Percentiles rank a stretch among this genome's conserved stretches.
These are phyloP conservation scores for Penicillium cataractarum DNA, from an alignment of 495 filamentous ascomycete species.

Conservation along the genomic window DNA sequence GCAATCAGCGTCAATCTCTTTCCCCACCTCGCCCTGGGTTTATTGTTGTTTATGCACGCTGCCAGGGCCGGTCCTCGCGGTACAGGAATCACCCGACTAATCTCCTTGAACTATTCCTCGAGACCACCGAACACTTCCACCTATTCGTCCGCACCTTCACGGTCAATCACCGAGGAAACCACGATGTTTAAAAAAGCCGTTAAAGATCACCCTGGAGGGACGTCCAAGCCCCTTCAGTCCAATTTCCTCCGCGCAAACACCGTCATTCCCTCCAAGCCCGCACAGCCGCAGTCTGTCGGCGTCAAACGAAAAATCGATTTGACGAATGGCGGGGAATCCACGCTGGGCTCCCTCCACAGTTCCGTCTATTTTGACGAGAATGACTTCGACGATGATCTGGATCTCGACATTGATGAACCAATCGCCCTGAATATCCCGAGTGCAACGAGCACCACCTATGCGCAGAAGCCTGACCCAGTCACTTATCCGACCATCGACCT, in stretches of 20 bases:
- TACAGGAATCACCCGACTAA: constrained; percentile 24
- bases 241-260: constrained; percentile 34
- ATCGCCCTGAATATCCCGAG: constrained; percentile 28
- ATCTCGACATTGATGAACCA: constrained; percentile 50
- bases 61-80: constrained; percentile 18
- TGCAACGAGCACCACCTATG: constrained; percentile 26
- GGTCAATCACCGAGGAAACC: constrained; percentile 21
- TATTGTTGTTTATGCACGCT: constrained; percentile 40
- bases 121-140: constrained; percentile 25
- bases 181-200: constrained; percentile 52
- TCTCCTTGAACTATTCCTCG: constrained; percentile 30
- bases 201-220: constrained; percentile 41
- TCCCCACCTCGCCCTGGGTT: not conserved
- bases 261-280: constrained; percentile 22
- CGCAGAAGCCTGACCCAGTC: constrained; percentile 24
- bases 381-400: constrained; percentile 58
- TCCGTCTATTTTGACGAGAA: constrained; percentile 58
- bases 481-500: constrained; percentile 30
- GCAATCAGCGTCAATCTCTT: not conserved
- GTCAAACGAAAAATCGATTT: constrained; percentile 52
- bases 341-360: constrained; percentile 47
- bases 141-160: constrained; percentile 34
- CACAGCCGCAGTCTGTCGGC: constrained; percentile 34
- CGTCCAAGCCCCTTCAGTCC: constrained; percentile 43
- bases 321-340: constrained; percentile 34